Base-by-base conservation (phyloP, 768 basidiomycete species). In the Boletus sp. region DNA sequence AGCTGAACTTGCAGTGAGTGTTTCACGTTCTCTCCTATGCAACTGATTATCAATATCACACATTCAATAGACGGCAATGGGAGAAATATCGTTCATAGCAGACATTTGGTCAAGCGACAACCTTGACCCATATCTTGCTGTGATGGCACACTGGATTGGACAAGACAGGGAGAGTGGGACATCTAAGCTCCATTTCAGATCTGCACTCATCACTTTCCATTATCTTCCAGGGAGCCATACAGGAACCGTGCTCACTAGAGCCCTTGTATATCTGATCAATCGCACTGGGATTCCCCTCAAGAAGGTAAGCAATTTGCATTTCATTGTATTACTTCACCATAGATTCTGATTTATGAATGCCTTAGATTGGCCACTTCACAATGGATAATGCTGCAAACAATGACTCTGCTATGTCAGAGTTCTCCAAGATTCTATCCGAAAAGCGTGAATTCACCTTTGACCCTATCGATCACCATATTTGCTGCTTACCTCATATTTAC, bases 101-200 rank as follows among this genome's bases (percentile, higher is more conserved):
- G 75, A 78, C 46, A 57, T 76, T 2, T 78, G 77, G 77, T 66
- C 56, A 7, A 61, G 69, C 32, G 53, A 56, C 1, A 61, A 59
- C 40, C 68, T 70, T 4, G 15, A 36, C 3, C 51, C 66, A 10
- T 74, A 59, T 50, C 61, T 77, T 50, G 76, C 71, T 0, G 50
- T 78, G 5, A 73, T 73, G 0, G 69, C 63, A 0, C 74, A 77
- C 63, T 78, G 39, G 39, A 39, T 39, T 7, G 17, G 39, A 39
- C 14, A 39, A n/a, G 39, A 39, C 15, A 2, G 2, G 7, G 37
- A 39, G 37, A 7, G 14, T 7, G 50, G 56, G 37, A n/a, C 6
- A 24, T n/a, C 12, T 44, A 44, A 30, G 14, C 17, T 52, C 10
- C 5, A 18, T 5, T 35, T 61, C n/a, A 55, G 56, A 36, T 55